Evolutionary conservation across 2,329 filamentous ascomycete species (phyloP), one percentile per base, ranked within the genome.

Genomic region (Pestalotiopsis sp.): DNA sequence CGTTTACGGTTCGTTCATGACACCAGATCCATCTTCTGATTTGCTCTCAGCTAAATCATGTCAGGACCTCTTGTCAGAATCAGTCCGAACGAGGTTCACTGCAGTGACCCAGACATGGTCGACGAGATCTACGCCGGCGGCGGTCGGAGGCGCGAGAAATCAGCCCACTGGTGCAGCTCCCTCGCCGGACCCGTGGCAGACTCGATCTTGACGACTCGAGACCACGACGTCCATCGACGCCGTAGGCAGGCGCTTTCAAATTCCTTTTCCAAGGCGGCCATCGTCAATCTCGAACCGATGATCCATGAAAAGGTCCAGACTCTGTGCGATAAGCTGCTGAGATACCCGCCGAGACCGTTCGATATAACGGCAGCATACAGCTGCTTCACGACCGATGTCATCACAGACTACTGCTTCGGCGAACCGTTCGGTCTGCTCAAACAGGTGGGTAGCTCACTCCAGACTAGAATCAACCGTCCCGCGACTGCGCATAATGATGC

Each of bases 101-200:
- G 68, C 65, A 69, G 65, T 20, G 71, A 72, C 36, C 64, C 69
- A 0, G 69, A 68, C 65, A 82, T 83, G 72, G 78, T 80, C 69
- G 76, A 81, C 59, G 80, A 81, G 56, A 71, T 84, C 25, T 83
- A 81, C 70, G 74, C 78, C 13, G 75, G 75, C 27, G 72, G 77
- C 4, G 76, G 72, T 64, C 71, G 74, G 59, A 75, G 73, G 14
- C 62, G 57, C 3, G 27, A 59, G n/a, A 59, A 59, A 9, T 36
- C 39, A 27, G 66, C 60, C 17, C 49, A 57, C 4, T 67, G 17
- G 38, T 31, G 38, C 31, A 63, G 38, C 23, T n/a, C 36, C 31
- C 17, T 31, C 4, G 23, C 38, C 13, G 60, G 60, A 23, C 60
- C 60, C 13, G 39, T 60, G 56, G 20, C 56, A 2, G 56, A 12